These are phyloP conservation scores for Bocquillonia castaneifolia DNA, from an alignment of 441 rosid species.

Conservation along the genomic window DNA sequence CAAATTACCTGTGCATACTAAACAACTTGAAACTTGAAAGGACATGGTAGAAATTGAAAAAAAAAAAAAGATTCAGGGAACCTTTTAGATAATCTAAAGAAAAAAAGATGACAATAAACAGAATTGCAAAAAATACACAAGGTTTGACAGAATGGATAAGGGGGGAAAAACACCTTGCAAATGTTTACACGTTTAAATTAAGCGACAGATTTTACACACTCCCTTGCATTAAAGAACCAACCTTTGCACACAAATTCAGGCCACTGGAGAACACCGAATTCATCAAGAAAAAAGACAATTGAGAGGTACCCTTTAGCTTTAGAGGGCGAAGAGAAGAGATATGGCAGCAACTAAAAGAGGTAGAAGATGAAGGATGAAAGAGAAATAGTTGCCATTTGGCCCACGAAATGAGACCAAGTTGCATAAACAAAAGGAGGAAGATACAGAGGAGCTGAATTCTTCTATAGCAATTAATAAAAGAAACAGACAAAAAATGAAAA, in stretches of 20 bases:
- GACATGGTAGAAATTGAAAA: conserved; percentile 3
- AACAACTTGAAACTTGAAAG: background rate
- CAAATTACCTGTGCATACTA: background rate
- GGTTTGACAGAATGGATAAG: background rate
- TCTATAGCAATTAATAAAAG: conserved; percentile 1
- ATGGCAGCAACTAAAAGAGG: background rate
- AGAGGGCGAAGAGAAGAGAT: conserved; percentile 6
- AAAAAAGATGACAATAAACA: background rate
- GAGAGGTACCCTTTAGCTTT: conserved; percentile 10
- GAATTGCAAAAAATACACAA: background rate
- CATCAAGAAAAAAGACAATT: background rate
- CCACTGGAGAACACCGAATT: background rate
- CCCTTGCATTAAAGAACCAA: background rate
- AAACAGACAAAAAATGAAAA: background rate
- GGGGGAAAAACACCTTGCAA: background rate
- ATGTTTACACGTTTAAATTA: background rate
- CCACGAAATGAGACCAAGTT: conserved; percentile 14
- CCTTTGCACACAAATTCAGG: background rate
- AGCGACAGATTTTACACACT: background rate
- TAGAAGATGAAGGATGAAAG: background rate
- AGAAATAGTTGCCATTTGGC: conserved; percentile 6
- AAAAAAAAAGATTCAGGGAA: conserved; percentile 5
- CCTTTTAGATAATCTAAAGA: background rate
- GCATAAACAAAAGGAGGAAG: conserved; percentile 4
- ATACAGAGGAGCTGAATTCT: conserved; percentile 4